Evolutionary conservation across 371 early-diverging fungal genomes (phyloP).

Genomic region (Mortierella sp.): DNA sequence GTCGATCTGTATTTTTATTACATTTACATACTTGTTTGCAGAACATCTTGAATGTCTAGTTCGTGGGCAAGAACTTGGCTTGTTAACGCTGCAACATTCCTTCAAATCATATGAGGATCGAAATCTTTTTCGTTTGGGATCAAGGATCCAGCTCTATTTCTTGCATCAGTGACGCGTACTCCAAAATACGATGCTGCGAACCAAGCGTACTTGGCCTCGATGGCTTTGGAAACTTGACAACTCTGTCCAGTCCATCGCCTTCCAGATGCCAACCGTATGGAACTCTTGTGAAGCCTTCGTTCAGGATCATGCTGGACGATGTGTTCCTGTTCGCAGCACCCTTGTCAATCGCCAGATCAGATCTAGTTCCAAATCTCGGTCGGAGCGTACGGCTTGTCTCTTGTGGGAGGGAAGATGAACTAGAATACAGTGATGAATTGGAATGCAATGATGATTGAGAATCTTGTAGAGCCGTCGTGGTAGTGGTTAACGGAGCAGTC

Average conservation of each 20-base stretch:
- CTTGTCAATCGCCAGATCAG: slow-evolving; percentile 6
- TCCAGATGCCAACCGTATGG: slow-evolving; percentile 38
- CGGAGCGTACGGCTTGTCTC: neutral
- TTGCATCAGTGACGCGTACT: slow-evolving; percentile 16
- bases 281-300: slow-evolving; percentile 28
- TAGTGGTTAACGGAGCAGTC: neutral
- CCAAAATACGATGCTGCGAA: slow-evolving; percentile 9
- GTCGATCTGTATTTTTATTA: too few relatives aligned
- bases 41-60: too few relatives aligned
- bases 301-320: slow-evolving; percentile 10
- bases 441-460: too few relatives aligned
- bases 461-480: too few relatives aligned
- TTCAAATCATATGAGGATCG: too few relatives aligned
- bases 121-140: too few relatives aligned
- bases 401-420: neutral
- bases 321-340: neutral
- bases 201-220: slow-evolving; percentile 18
- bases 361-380: slow-evolving; percentile 10
- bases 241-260: slow-evolving; percentile 39
- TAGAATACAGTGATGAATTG: neutral
- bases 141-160: slow-evolving; percentile 12
- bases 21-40: too few relatives aligned
- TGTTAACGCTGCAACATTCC: too few relatives aligned
- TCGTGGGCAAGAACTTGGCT: too few relatives aligned
- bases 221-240: slow-evolving; percentile 26